Base-by-base conservation (phyloP, 129 eudicot genomes). In the Rutidosis leptorrhynchoides region DNA sequence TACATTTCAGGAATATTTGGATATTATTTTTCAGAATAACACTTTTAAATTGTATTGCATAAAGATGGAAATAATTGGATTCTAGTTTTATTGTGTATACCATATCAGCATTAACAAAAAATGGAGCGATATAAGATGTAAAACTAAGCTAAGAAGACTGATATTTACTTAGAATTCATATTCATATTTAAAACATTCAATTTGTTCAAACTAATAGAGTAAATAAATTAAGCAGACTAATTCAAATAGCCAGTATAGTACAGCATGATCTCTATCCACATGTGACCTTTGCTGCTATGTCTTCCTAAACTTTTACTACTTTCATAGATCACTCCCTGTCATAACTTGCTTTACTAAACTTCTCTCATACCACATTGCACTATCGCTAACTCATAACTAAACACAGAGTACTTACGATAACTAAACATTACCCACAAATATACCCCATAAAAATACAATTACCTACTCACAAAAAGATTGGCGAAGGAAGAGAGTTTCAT, bases 21-120 rank as follows among this genome's bases (percentile, higher is more conserved):
- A 26, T 52, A 56, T n/a, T 63, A 51, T 60, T 30, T 20, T 70
- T 54, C 37, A 51, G 67, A n/a, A n/a, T n/a, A n/a, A n/a, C n/a
- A n/a, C n/a, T n/a, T n/a, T n/a, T 12, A 64, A 37, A 55, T 64
- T 53, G 46, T 42, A 25, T 25, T 10, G 24, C 16, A 25, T 10
- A 20, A 33, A 58, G 61, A 66, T 42, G 21, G 66, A 12, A 65
- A 65, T 9, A 43, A 1, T 56, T 65, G n/a, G 42, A 27, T 55
- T 74, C 72, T 55, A 64, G 64, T 65, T 37, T 61, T 72, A 4
- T 24, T n/a, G 10, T 55, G 17, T 49, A 17, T 49, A 4, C 20
- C 22, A n/a, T 24, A 49, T 17, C 24, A 45, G 59, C 15, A 70
- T 17, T 43, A 8, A 59, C 43, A 32, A 17, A 45, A 30, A 30